Base-by-base conservation (phyloP, 768 basidiomycete species). In the Cytidiella melzeri region DNA sequence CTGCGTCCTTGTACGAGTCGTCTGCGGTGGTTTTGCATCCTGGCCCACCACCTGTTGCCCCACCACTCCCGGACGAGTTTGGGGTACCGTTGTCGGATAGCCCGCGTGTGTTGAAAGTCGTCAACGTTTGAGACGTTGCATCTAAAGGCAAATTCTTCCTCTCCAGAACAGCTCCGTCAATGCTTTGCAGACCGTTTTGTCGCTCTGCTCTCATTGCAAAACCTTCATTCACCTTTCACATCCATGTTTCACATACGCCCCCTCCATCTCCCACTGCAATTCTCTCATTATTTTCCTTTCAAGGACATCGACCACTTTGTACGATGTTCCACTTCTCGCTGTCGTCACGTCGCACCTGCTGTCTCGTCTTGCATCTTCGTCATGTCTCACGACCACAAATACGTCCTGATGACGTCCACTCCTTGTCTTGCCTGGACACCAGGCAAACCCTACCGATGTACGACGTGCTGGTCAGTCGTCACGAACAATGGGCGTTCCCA, bases 31-130 rank as follows among this genome's bases (percentile, higher is more conserved):
- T 41, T 46, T 15, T 34, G 23, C 18, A 41, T 52, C 39, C 57
- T 57, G 40, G 41, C 25, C 38, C 12, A 54, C 41, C 30, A 15
- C 57, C 59, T 12, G 50, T 50, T 5, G 24, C 50, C 24, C 50
- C 51, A 10, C 47, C 50, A 36, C 47, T 62, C 37, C 59, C 57
- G 10, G 58, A 57, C 12, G 43, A 56, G 55, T 61, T 61, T 53
- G 60, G 61, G 7, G 23, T 20, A n/a, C 27, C 26, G 26, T 36
- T 21, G 6, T 47, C n/a, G 45, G 44, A 30, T 41, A 6, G 10
- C 25, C 41, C 37, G 23, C 47, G 48, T 24, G 28, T 39, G 24
- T 38, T 54, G 42, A 57, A 56, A 51, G 58, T 60, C 24, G 47
- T 48, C 24, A 37, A 45, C 44, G 47, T 4, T 30, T 43, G 24